Evolutionary conservation across 1,139 yeast species (phyloP).

Genomic region (Spathaspora sp.): DNA sequence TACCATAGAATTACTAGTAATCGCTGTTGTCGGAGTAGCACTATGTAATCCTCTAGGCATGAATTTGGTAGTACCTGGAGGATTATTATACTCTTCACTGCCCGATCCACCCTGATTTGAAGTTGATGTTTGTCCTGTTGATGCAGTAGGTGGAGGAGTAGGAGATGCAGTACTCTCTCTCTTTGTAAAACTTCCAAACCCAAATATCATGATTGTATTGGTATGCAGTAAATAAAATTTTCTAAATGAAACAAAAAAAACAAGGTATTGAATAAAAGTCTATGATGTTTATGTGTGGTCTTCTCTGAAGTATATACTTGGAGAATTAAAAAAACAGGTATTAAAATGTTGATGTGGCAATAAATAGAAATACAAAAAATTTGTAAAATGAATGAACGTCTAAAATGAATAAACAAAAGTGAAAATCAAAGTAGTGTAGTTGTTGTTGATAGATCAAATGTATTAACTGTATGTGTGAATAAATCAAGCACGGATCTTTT

Average conservation of each 20-base stretch:
- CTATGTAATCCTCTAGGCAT: constrained; percentile 36
- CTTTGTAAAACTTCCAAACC: constrained; percentile 51
- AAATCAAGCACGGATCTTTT: no score
- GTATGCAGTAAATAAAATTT: background rate
- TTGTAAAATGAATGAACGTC: no score
- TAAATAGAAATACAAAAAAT: no score
- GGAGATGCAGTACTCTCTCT: constrained; percentile 20
- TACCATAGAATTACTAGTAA: constrained; percentile 60
- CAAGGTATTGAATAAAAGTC: background rate
- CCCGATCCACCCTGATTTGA: constrained; percentile 4
- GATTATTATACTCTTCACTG: constrained; percentile 9
- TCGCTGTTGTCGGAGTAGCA: constrained; percentile 64
- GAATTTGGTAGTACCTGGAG: constrained; percentile 22
- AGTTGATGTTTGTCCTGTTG: constrained; percentile 8
- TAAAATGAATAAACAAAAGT: no score
- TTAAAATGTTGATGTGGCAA: no score
- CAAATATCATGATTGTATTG: constrained; percentile 36
- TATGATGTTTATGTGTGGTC: background rate
- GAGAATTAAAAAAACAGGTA: background rate
- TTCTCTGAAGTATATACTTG: background rate
- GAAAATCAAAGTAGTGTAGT: no score
- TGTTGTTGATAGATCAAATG: no score
- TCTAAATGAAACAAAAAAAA: background rate
- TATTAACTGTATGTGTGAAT: no score
- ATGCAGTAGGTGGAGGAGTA: constrained; percentile 14